phyloP scores from a whole-genome alignment of 768 basidiomycete species.

The Gymnopilus dilepis region DNA sequence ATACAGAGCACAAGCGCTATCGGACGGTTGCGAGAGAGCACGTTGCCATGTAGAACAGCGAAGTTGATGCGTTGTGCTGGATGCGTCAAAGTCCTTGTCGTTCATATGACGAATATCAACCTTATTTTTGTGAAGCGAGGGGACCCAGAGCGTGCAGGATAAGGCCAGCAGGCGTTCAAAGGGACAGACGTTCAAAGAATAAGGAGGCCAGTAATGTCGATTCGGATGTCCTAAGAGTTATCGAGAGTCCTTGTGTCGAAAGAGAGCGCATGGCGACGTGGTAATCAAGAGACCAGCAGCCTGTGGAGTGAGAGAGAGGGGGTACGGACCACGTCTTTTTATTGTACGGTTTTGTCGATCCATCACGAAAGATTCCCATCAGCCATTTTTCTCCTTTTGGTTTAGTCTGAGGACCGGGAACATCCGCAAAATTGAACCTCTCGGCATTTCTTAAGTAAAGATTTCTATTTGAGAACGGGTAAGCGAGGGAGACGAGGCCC shows the following conservation, averaged over 20 bases:
- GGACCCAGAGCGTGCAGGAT: not conserved
- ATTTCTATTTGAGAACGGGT: constrained; percentile 11
- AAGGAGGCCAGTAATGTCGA: not conserved
- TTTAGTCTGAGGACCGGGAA: constrained; percentile 15
- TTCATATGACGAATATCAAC: not conserved
- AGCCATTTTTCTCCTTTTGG: constrained; percentile 13
- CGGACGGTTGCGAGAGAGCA: not conserved
- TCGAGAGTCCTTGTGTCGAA: constrained; percentile 6
- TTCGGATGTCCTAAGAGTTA: not conserved
- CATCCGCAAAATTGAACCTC: not conserved
- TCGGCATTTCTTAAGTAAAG: not conserved
- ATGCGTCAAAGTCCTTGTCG: not conserved
- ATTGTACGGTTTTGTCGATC: constrained; percentile 10
- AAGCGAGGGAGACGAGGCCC: not conserved
- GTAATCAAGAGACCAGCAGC: not conserved
- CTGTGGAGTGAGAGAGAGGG: constrained; percentile 10
- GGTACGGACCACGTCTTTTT: constrained; percentile 2
- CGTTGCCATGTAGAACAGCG: not conserved
- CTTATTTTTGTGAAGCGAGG: not conserved
- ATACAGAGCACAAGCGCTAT: not conserved
- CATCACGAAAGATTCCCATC: constrained; percentile 15
- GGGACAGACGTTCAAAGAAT: constrained; percentile 9
- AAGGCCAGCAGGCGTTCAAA: not conserved
- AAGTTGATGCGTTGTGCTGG: not conserved
- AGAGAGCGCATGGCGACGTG: constrained; percentile 8